Conservation (phyloP, 176 grass and related monocot genomes). For the Typha latifolia region DNA sequence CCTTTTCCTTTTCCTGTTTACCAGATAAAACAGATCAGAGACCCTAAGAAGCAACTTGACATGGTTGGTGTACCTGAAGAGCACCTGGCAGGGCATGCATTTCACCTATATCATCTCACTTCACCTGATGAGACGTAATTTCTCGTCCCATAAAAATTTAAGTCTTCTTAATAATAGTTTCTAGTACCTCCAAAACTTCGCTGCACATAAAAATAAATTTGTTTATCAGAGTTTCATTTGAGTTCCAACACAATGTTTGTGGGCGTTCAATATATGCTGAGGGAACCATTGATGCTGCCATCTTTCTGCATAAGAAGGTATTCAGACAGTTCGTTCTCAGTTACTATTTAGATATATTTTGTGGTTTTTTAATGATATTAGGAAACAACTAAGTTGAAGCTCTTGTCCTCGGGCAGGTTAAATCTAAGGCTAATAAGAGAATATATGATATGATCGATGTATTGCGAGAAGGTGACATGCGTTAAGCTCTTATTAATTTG, state of each 20-base stretch:
- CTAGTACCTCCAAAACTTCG: not conserved
- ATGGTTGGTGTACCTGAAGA: conserved; percentile 96
- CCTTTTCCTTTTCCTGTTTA: conserved; percentile 3
- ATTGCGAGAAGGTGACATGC: conserved; percentile 45
- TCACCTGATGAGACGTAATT: conserved; percentile 72
- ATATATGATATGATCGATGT: conserved; percentile 89
- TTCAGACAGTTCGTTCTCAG: not conserved
- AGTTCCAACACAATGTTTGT: conserved; percentile 97
- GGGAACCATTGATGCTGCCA: conserved; percentile 66
- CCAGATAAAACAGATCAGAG: conserved; percentile 71
- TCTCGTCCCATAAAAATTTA: not conserved
- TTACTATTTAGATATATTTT: too few relatives aligned
- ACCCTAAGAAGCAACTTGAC: conserved; percentile 64
- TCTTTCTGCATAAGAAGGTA: conserved; percentile 80
- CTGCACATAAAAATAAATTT: too few relatives aligned
- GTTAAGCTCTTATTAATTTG: conserved; percentile 15
- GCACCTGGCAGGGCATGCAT: conserved; percentile 72
- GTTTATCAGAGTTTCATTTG: conserved; percentile 70
- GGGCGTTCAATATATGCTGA: conserved; percentile 76
- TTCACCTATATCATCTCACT: conserved; percentile 83
- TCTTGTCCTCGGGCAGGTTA: conserved; percentile 38
- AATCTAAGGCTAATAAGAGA: conserved; percentile 56
- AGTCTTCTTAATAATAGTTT: not conserved
- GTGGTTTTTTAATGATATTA: too few relatives aligned
- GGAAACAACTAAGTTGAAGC: too few relatives aligned